These are phyloP conservation scores for Grosmannia penicillata DNA, from an alignment of 2,329 filamentous ascomycete species.

Conservation along the genomic window DNA sequence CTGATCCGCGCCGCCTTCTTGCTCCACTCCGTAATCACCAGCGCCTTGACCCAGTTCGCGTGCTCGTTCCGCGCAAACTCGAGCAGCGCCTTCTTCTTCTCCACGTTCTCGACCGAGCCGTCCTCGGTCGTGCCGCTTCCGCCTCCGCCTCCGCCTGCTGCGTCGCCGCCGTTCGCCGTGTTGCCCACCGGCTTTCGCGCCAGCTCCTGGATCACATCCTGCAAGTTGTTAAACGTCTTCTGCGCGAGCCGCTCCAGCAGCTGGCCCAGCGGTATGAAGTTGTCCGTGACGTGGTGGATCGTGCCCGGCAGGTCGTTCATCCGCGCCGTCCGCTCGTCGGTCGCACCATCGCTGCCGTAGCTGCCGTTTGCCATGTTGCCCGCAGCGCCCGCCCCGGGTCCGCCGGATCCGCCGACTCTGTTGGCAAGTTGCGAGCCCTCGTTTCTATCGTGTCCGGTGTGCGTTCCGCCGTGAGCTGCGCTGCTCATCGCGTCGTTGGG, in stretches of 20 bases:
- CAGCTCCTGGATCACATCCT: conserved; percentile 54
- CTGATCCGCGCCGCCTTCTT: conserved; percentile 64
- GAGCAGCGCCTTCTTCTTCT: conserved; percentile 62
- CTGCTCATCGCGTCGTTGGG: too few relatives aligned
- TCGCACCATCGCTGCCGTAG: neutral
- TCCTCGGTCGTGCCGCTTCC: conserved; percentile 43
- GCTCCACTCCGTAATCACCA: conserved; percentile 86
- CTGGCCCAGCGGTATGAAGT: conserved; percentile 60
- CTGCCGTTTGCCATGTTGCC: neutral
- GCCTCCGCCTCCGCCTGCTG: neutral
- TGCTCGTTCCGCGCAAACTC: conserved; percentile 69
- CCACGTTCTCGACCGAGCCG: conserved; percentile 47
- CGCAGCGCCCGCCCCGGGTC: conserved; percentile 11
- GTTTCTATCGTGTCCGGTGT: too few relatives aligned
- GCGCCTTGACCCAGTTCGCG: conserved; percentile 79
- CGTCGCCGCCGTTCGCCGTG: conserved; percentile 34
- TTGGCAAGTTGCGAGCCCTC: too few relatives aligned
- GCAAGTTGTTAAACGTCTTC: conserved; percentile 65
- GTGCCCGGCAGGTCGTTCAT: conserved; percentile 47
- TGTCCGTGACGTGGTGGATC: conserved; percentile 57
- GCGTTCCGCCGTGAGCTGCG: too few relatives aligned
- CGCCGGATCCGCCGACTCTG: conserved; percentile 13
- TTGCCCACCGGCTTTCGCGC: conserved; percentile 49
- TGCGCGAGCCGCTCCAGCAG: conserved; percentile 70
- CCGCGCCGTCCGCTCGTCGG: too few relatives aligned